Conservation (phyloP, 305 asterid species). For the Fraxinus nigra region DNA sequence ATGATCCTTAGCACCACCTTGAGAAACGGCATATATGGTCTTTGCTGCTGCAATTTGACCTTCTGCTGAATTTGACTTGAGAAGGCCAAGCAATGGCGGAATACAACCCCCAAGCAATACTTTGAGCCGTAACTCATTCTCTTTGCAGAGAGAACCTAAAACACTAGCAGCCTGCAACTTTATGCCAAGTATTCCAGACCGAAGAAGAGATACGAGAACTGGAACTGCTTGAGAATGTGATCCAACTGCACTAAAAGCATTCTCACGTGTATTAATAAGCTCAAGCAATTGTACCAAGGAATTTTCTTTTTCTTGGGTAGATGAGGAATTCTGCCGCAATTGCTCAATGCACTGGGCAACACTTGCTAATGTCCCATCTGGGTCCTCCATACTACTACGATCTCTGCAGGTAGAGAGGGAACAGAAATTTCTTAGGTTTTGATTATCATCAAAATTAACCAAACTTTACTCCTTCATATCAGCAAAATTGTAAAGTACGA, state of each 20-base stretch:
- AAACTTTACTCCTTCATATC: conserved; percentile 14
- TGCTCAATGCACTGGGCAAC: conserved; percentile 99
- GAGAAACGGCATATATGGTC: conserved; percentile 95
- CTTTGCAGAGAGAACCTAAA: conserved; percentile 92
- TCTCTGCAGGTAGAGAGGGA: conserved; percentile 56
- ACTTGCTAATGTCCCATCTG: conserved; percentile 96
- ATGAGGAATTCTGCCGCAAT: conserved; percentile 84
- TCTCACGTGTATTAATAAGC: conserved; percentile 76
- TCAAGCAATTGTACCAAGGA: conserved; percentile 80
- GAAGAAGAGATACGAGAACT: conserved; percentile 91
- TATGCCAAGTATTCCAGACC: conserved; percentile 79
- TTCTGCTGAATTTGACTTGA: conserved; percentile 87
- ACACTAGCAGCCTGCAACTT: conserved; percentile 94
- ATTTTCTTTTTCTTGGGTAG: conserved; percentile 79
- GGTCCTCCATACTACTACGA: conserved; percentile 96
- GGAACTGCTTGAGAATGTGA: conserved; percentile 99
- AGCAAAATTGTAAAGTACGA: not conserved
- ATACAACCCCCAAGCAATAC: conserved; percentile 98
- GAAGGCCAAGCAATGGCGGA: conserved; percentile 98
- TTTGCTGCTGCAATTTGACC: conserved; percentile 96
- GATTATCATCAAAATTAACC: conserved; percentile 21
- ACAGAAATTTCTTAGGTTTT: conserved; percentile 6
- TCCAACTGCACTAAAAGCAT: conserved; percentile 96
- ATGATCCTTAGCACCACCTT: conserved; percentile 95
- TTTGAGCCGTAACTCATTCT: conserved; percentile 90